A percentile compares a stretch with the other conserved stretches of the same genome.
Conservation (phyloP, 2,329 filamentous ascomycete genomes). For the Claviceps lovelessii region DNA sequence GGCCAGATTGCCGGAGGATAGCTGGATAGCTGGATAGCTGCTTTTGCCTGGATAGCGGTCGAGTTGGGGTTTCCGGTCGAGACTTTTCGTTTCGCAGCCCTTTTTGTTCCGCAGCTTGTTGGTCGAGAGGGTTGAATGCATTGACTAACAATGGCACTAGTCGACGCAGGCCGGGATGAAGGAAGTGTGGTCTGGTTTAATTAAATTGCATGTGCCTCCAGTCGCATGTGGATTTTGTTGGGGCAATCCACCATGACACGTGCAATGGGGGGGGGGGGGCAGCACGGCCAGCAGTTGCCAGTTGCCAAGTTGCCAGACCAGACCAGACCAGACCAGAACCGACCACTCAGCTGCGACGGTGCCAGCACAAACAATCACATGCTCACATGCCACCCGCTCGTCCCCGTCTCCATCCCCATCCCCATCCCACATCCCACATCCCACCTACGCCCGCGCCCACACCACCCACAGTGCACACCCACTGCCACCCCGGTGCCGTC, state of each 20-base stretch:
- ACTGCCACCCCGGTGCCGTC: not conserved
- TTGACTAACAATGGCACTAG: not conserved
- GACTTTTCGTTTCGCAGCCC: no score
- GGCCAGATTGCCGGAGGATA: no score
- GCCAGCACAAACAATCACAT: not conserved
- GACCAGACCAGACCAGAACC: not conserved
- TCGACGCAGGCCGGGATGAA: not conserved
- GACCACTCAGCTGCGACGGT: not conserved
- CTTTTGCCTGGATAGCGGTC: no score
- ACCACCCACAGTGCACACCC: not conserved
- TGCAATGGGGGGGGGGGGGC: not conserved
- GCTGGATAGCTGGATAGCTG: no score
- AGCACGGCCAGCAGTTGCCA: not conserved
- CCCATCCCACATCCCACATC: not conserved
- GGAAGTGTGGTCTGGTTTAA: not conserved
- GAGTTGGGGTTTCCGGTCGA: no score
- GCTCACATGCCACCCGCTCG: not conserved
- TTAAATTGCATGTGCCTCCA: not conserved
- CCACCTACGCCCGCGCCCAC: not conserved
- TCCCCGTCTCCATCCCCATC: not conserved
- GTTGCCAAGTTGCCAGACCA: not conserved
- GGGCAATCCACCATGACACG: not conserved
- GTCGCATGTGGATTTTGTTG: not conserved
- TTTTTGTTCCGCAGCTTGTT: not conserved
- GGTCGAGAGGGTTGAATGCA: not conserved